These are phyloP conservation scores for Coemansia sp. DNA, from an alignment of 192 early-diverging fungal species.

Conservation along the genomic window DNA sequence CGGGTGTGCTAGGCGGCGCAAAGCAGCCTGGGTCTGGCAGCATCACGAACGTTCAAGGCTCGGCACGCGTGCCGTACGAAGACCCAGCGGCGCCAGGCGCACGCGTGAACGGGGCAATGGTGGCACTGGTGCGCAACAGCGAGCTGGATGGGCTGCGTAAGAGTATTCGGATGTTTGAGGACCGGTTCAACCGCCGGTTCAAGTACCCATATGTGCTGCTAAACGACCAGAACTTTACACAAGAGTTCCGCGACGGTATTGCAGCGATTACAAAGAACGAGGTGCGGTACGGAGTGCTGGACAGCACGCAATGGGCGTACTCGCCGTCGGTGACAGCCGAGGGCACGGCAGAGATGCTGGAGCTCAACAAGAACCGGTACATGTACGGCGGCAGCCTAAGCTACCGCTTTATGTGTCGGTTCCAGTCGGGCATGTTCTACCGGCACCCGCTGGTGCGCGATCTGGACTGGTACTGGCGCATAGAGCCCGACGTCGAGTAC, in stretches of 20 bases:
- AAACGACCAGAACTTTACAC: conserved; percentile 70
- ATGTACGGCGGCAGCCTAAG: conserved; percentile 66
- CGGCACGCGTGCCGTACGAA: conserved; percentile 40
- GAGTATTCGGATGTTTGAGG: conserved; percentile 62
- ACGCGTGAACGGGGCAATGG: conserved; percentile 58
- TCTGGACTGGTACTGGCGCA: conserved; percentile 72
- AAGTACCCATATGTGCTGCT: conserved; percentile 78
- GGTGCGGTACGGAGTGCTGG: conserved; percentile 42
- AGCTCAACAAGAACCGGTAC: conserved; percentile 51
- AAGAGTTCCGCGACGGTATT: conserved; percentile 62
- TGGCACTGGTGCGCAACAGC: conserved; percentile 66
- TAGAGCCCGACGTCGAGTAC: conserved; percentile 72
- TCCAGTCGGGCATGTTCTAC: conserved; percentile 64
- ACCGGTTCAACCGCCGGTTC: conserved; percentile 68
- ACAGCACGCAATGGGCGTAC: conserved; percentile 44
- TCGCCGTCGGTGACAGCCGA: conserved; percentile 45
- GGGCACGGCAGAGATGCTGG: conserved; percentile 33
- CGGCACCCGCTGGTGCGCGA: conserved; percentile 58
- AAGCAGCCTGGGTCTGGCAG: neutral
- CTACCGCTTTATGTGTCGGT: conserved; percentile 75
- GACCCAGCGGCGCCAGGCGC: conserved; percentile 28
- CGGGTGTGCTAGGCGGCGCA: conserved; percentile 14
- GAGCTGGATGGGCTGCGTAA: conserved; percentile 60
- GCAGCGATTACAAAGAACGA: conserved; percentile 41
- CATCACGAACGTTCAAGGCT: neutral